phyloP scores from a whole-genome alignment of 2,329 filamentous ascomycete species.

The Fusarium veterinarium region DNA sequence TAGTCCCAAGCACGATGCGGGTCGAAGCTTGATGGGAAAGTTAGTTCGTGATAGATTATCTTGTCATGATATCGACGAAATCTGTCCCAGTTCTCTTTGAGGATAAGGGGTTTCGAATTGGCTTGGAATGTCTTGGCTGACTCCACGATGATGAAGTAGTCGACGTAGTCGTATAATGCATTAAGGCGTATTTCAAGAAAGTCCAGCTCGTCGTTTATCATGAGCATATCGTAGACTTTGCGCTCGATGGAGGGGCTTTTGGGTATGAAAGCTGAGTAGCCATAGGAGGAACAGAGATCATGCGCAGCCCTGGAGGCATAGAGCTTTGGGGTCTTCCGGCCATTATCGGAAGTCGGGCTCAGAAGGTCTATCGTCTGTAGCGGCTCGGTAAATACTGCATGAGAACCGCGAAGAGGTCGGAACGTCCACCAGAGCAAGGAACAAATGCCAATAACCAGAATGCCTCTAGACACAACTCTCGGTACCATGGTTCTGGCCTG shows the following conservation, averaged over 20 bases:
- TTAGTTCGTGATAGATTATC: constrained; percentile 68
- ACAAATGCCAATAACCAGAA: background rate
- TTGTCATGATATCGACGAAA: constrained; percentile 66
- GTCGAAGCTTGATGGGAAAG: constrained; percentile 55
- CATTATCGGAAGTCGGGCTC: constrained; percentile 26
- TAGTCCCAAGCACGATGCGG: constrained; percentile 58
- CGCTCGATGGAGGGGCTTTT: constrained; percentile 34
- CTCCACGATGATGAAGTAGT: constrained; percentile 75
- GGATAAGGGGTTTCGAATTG: constrained; percentile 62
- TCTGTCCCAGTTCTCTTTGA: constrained; percentile 62
- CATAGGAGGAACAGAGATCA: constrained; percentile 46
- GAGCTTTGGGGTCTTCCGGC: constrained; percentile 25
- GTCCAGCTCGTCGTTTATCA: constrained; percentile 72
- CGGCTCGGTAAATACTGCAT: constrained; percentile 25
- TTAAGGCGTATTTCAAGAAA: constrained; percentile 73
- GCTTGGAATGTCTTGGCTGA: constrained; percentile 68
- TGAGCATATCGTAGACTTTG: constrained; percentile 63
- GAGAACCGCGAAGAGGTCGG: background rate
- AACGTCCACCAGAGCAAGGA: background rate
- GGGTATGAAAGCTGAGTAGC: constrained; percentile 46
- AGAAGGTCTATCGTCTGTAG: constrained; percentile 7
- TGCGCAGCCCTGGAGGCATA: constrained; percentile 44
- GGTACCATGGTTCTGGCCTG: background rate
- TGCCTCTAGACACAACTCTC: background rate
- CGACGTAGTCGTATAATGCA: constrained; percentile 66